Evolutionary conservation across 306 rosid species (phyloP), one percentile per base, ranked within the genome.

Genomic region (Mimosa pudica): DNA sequence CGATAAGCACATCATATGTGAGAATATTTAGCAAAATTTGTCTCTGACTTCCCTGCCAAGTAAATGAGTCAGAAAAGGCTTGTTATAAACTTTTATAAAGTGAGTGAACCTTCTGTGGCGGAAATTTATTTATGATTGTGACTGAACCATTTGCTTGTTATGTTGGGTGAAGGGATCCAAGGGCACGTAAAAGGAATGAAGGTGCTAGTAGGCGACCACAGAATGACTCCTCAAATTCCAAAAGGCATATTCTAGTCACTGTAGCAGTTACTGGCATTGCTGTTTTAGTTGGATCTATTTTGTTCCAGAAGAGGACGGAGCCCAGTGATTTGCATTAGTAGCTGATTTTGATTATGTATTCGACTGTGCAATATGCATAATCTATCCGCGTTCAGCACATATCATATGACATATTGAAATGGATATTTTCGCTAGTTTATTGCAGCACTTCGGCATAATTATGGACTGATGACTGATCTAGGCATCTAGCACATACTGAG

Each of bases 241-340:
- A 86, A 48, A 84, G 68, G 60, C 89, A 89, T 65, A 82, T 92
- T 77, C 78, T 94, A 63, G 70, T 94, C 87, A 88, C 97, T 0
- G 86, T 94, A 51, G 95, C 97, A 33, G 84, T 94, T 77, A 89
- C 97, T 0, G 98, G 98, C 63, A 85, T 95, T 82, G 98, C 97
- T 46, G 93, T 95, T 65, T 73, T 95, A 35, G 77, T 92, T 62
- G 98, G 98, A 78, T 91, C 98, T 55, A 74, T 91, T 17, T 85
- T 89, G 67, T 86, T 92, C 57, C 90, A 82, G 85, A 90, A 84
- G 81, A 92, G 86, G 87, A 44, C 84, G 38, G 98, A 91, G 77
- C 77, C 84, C 78, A 82, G 72, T 81, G 86, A 71, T 77, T 80
- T 90, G 85, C 90, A 85, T 73, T 90, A 87, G 75, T 87, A 71